Evolutionary conservation across 306 rosid genomes (phyloP), one percentile per base, ranked within the genome.

Genomic region (Cajanus cajan): DNA sequence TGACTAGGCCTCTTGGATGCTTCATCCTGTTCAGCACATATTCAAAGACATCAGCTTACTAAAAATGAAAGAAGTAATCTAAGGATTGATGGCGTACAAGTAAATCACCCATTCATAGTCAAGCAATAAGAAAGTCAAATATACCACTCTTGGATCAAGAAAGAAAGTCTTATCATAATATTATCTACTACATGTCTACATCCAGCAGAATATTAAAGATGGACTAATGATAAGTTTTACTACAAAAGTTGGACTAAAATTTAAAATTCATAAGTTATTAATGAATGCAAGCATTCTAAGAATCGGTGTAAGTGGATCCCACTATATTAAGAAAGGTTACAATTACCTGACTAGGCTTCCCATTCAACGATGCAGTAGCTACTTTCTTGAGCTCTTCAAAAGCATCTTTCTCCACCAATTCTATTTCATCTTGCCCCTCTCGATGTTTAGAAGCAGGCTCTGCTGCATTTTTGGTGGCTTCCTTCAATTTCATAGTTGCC

Each of bases 91-190:
- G 21, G 8, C 31, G 18, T 16, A 7, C 58, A 48, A 48, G 55
- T 47, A 48, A 48, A 48, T n/a, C 21, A 15, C 5, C 6, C 9
- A n/a, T 45, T n/a, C 55, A 48, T 48, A 48, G 8, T 48, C 55
- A 48, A 48, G 28, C 28, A 16, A 94, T 92, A 75, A 92, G 96
- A 18, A 18, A 52, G 12, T 54, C 34, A 33, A 71, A 8, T 34
- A n/a, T 10, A 13, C 68, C 9, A 55, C 19, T 64, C 43, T 15
- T 45, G 15, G 43, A 44, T 22, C 55, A 44, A 57, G 22, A 5
- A 54, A 9, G 51, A 7, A n/a, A 33, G 24, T 18, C 12, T 51
- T 51, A 51, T 51, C 58, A 54, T 21, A 21, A 54, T 21, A n/a
- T n/a, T 50, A 50, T 16, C 8, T 10, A 50, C 57, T 50, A 16